Evolutionary conservation across 148 eudicot genomes (phyloP).

Genomic region (Rhododendron kiyosumense): DNA sequence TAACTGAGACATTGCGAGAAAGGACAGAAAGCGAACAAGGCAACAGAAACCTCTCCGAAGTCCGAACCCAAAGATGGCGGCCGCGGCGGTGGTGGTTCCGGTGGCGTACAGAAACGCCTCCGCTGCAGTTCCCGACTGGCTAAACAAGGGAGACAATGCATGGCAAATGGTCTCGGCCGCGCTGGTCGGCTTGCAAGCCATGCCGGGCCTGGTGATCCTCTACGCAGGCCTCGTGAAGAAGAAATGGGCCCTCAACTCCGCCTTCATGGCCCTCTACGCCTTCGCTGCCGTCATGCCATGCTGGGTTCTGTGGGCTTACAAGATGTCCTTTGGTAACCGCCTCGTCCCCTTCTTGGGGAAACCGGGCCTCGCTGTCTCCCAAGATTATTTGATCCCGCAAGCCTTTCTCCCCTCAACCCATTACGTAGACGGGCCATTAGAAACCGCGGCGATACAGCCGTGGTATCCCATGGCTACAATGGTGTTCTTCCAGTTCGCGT

Average conservation of each 20-base stretch:
- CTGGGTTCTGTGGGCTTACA: constrained; percentile 24
- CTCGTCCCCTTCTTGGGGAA: constrained; percentile 21
- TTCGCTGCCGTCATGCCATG: constrained; percentile 21
- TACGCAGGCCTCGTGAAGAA: constrained; percentile 23
- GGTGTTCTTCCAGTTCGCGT: constrained; percentile 20
- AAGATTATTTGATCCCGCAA: constrained; percentile 10
- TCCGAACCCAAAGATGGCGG: background rate
- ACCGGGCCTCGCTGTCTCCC: constrained; percentile 11
- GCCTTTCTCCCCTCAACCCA: constrained; percentile 14
- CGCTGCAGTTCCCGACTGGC: constrained; percentile 11
- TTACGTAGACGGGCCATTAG: background rate
- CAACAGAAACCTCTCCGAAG: background rate
- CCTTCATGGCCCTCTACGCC: constrained; percentile 23
- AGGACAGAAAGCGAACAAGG: background rate
- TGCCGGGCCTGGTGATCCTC: constrained; percentile 18
- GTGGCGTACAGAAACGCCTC: constrained; percentile 5
- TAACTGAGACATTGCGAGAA: background rate
- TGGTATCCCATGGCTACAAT: constrained; percentile 18
- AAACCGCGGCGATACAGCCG: background rate
- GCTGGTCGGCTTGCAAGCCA: constrained; percentile 18
- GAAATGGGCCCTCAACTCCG: constrained; percentile 26
- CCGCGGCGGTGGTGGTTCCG: constrained; percentile 12
- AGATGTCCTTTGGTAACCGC: constrained; percentile 19
- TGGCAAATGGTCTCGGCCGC: constrained; percentile 22
- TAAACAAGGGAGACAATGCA: constrained; percentile 24